These are phyloP conservation scores for Calendula officinalis DNA, from an alignment of 129 eudicot species.

Conservation along the genomic window DNA sequence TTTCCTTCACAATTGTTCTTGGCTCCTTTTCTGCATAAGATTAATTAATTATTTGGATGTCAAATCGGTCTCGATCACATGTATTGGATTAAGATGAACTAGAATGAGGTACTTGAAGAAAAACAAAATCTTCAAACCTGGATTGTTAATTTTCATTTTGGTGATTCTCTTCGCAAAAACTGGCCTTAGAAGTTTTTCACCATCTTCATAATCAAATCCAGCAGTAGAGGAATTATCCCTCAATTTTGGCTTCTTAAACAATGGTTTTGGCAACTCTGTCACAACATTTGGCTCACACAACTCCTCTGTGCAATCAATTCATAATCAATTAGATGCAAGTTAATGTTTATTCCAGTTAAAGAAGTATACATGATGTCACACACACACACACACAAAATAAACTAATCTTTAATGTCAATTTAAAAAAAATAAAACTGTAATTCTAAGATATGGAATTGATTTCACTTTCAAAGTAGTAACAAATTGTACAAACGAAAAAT, in stretches of 20 bases:
- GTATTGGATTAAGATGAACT: background rate
- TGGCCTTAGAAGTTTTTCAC: conserved; percentile 29
- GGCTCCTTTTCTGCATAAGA: conserved; percentile 39
- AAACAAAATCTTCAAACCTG: conserved; percentile 30
- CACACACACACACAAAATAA: too few relatives aligned
- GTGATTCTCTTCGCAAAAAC: conserved; percentile 42
- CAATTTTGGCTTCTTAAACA: conserved; percentile 59
- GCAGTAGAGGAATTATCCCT: conserved; percentile 22
- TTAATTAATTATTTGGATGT: background rate
- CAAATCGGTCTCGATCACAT: background rate
- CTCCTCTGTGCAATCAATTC: conserved; percentile 42
- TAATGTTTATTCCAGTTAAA: background rate
- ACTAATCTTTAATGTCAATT: background rate
- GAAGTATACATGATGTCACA: too few relatives aligned
- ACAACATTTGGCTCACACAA: conserved; percentile 53
- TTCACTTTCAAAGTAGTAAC: background rate
- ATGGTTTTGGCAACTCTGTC: conserved; percentile 63
- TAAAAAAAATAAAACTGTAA: background rate
- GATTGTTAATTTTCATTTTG: conserved; percentile 14
- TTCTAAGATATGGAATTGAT: conserved; percentile 1
- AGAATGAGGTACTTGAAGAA: background rate
- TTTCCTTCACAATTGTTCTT: conserved; percentile 23
- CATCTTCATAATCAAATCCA: conserved; percentile 23
- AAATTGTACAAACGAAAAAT: background rate
- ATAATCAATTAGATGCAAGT: background rate